These are phyloP conservation scores for Naumovozyma baii DNA, from an alignment of 805 yeast genomes.

Conservation along the genomic window DNA sequence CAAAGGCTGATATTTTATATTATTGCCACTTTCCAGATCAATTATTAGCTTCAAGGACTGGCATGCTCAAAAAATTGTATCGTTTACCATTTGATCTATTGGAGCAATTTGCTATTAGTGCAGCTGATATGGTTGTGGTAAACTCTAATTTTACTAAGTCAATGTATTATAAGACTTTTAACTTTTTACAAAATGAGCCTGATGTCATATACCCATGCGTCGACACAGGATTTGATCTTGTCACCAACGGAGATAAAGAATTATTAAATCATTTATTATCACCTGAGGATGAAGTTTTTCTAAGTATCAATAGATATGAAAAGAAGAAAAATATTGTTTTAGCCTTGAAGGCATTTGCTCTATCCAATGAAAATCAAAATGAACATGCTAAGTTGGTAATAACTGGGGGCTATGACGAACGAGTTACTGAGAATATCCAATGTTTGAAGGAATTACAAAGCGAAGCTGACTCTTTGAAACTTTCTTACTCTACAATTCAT, in stretches of 20 bases:
- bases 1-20: conserved; percentile 49
- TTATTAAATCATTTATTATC: conserved; percentile 12
- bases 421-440: conserved; percentile 65
- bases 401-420: conserved; percentile 85
- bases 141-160: conserved; percentile 76
- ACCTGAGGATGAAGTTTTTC: conserved; percentile 33
- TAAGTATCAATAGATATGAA: conserved; percentile 86
- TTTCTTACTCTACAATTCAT: conserved; percentile 39
- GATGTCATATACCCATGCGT: conserved; percentile 55
- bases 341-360: conserved; percentile 61
- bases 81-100: conserved; percentile 74
- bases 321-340: conserved; percentile 71
- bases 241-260: conserved; percentile 9
- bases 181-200: conserved; percentile 22
- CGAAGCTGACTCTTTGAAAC: conserved; percentile 36
- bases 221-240: conserved; percentile 32
- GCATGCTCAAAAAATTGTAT: conserved; percentile 51
- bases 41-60: conserved; percentile 51
- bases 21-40: conserved; percentile 97
- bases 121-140: conserved; percentile 74
- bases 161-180: conserved; percentile 59
- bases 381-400: conserved; percentile 46
- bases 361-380: conserved; percentile 25
- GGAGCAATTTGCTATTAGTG: conserved; percentile 71
- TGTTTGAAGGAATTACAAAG: conserved; percentile 53